Evolutionary conservation across 768 basidiomycete species (phyloP).

Genomic region (Pleurotus ostreatus): DNA sequence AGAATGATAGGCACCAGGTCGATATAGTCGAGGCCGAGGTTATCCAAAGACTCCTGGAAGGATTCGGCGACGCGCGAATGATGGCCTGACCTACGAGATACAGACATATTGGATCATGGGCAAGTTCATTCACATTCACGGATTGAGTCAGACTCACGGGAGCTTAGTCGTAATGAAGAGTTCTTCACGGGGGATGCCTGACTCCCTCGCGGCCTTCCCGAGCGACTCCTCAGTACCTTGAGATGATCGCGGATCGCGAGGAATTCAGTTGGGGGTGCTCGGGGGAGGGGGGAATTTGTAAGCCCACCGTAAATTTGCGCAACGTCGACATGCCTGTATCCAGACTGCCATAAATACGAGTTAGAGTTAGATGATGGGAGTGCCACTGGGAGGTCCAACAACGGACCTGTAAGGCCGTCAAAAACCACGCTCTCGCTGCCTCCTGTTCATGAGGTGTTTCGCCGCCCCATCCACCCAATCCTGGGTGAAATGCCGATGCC

Average conservation of each 20-base stretch:
- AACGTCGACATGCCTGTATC: conserved; percentile 40
- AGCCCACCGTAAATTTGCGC: conserved; percentile 27
- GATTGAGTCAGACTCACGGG: conserved; percentile 19
- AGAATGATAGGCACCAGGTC: conserved; percentile 27
- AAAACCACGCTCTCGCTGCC: conserved; percentile 33
- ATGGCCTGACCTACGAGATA: conserved; percentile 29
- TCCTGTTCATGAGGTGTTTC: conserved; percentile 25
- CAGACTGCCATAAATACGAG: conserved; percentile 22
- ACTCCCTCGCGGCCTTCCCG: conserved; percentile 39
- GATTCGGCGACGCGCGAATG: conserved; percentile 31
- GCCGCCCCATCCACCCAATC: conserved; percentile 38
- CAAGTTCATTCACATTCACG: no score
- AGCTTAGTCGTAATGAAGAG: conserved; percentile 50
- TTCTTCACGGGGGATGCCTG: conserved; percentile 45
- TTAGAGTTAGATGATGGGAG: no score
- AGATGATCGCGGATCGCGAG: neutral
- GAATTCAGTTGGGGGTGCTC: neutral
- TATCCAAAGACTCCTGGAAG: conserved; percentile 35
- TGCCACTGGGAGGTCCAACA: neutral
- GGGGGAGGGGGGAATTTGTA: no score
- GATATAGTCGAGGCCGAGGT: conserved; percentile 40
- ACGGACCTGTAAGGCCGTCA: conserved; percentile 34
- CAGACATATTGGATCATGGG: no score
- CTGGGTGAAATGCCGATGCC: conserved; percentile 15
- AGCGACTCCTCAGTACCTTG: conserved; percentile 36